phyloP scores from a whole-genome alignment of 2,329 filamentous ascomycete species.

The Hypomyces perniciosus region DNA sequence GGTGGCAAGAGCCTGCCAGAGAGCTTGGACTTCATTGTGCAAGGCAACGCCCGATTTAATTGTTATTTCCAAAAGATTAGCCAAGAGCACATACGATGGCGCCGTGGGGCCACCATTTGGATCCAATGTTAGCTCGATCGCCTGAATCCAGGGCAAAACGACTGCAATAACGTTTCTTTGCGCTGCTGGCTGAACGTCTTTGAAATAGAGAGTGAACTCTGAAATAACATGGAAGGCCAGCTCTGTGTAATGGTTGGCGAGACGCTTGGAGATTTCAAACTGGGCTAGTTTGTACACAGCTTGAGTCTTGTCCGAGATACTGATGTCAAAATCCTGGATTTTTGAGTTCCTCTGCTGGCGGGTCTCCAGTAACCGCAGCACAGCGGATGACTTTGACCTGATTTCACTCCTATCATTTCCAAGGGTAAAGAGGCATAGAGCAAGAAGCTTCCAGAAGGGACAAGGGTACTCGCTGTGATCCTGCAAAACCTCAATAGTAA shows the following conservation, averaged over 20 bases:
- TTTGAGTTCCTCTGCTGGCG: conserved; percentile 75
- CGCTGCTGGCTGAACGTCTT: conserved; percentile 71
- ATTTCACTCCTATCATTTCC: conserved; percentile 89
- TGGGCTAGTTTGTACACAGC: conserved; percentile 97
- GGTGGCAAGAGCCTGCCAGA: conserved; percentile 94
- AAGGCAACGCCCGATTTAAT: conserved; percentile 82
- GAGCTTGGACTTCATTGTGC: conserved; percentile 93
- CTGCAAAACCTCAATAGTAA: conserved; percentile 80
- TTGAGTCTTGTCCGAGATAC: conserved; percentile 96
- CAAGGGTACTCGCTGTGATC: conserved; percentile 77
- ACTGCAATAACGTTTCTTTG: conserved; percentile 93
- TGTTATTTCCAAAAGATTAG: conserved; percentile 93
- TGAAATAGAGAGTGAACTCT: conserved; percentile 91
- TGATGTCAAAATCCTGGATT: conserved; percentile 95
- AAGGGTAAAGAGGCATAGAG: conserved; percentile 82
- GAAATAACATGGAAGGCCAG: conserved; percentile 92
- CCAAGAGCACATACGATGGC: conserved; percentile 87
- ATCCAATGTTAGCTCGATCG: conserved; percentile 85
- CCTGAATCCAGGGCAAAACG: conserved; percentile 93
- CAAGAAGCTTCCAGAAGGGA: conserved; percentile 85
- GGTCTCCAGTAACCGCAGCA: conserved; percentile 77
- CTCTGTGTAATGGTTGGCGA: conserved; percentile 83
- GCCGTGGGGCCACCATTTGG: conserved; percentile 86
- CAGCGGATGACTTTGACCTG: conserved; percentile 75
- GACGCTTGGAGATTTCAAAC: conserved; percentile 87